A percentile compares a stretch with the other conserved stretches of the same genome.
phyloP scores from a whole-genome alignment of 2,329 filamentous ascomycete genomes.

The Alternaria rosae region DNA sequence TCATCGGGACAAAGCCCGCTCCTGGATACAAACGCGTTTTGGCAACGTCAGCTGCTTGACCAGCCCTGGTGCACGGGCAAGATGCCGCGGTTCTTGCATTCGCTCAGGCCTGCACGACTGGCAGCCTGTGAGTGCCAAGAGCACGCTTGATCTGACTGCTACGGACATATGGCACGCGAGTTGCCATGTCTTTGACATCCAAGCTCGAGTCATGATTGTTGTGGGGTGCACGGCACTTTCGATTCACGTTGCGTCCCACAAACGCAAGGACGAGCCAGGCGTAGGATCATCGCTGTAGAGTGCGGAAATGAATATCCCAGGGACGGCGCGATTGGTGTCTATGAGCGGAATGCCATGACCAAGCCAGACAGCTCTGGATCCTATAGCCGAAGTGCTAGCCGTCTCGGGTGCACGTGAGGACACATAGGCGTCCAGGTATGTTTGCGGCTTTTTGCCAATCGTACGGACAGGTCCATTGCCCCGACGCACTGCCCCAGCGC shows the following conservation, averaged over 20 bases:
- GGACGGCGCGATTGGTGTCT: constrained; percentile 36
- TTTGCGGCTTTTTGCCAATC: constrained; percentile 28
- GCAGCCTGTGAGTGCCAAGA: constrained; percentile 10
- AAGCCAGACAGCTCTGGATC: constrained; percentile 33
- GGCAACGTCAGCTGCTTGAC: constrained; percentile 36
- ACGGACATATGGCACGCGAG: not conserved
- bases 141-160: not conserved
- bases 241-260: constrained; percentile 14
- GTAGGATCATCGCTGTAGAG: constrained; percentile 21
- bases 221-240: constrained; percentile 18
- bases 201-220: constrained; percentile 19
- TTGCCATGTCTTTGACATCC: not conserved
- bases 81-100: constrained; percentile 28
- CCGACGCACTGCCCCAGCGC: constrained; percentile 22
- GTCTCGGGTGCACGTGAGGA: constrained; percentile 29
- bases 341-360: constrained; percentile 17
- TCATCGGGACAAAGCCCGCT: constrained; percentile 39
- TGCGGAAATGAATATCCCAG: constrained; percentile 40
- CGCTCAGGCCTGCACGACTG: constrained; percentile 9
- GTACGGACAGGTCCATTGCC: constrained; percentile 32
- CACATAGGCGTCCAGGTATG: constrained; percentile 20
- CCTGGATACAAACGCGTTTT: constrained; percentile 20
- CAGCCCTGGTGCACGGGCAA: constrained; percentile 15
- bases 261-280: constrained; percentile 14
- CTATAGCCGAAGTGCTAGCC: constrained; percentile 30